Evolutionary conservation across 257 asterid species (phyloP).

Genomic region (Henckelia pumila): DNA sequence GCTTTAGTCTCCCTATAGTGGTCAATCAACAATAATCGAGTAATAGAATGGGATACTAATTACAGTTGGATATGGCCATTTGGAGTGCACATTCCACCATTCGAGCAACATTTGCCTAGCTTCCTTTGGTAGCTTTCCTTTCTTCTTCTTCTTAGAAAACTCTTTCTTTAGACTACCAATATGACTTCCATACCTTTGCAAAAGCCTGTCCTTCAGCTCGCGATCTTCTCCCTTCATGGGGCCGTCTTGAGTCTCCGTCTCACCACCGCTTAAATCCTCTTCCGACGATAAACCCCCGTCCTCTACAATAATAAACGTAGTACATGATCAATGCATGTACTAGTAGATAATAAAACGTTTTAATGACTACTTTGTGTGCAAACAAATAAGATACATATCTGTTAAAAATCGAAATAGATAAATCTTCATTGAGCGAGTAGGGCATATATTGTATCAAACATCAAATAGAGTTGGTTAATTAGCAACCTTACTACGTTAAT

Average conservation of each 20-base stretch:
- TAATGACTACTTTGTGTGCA: too few relatives aligned
- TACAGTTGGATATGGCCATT: slow-evolving; percentile 98
- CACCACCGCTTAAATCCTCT: slow-evolving; percentile 72
- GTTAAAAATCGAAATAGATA: too few relatives aligned
- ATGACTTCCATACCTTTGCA: slow-evolving; percentile 61
- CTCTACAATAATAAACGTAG: slow-evolving; percentile 27
- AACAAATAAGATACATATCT: neutral
- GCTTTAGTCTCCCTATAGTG: too few relatives aligned
- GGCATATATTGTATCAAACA: too few relatives aligned
- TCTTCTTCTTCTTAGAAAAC: slow-evolving; percentile 86
- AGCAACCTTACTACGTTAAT: too few relatives aligned
- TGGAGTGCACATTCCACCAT: slow-evolving; percentile 85
- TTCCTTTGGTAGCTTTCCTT: slow-evolving; percentile 79
- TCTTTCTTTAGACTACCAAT: slow-evolving; percentile 55
- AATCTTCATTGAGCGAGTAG: too few relatives aligned
- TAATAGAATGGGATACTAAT: slow-evolving; percentile 19
- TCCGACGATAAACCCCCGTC: slow-evolving; percentile 62
- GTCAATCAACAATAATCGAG: too few relatives aligned
- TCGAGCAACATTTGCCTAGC: slow-evolving; percentile 59
- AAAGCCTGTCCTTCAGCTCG: slow-evolving; percentile 63
- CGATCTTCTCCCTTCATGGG: slow-evolving; percentile 51
- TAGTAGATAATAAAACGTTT: too few relatives aligned
- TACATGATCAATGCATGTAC: too few relatives aligned
- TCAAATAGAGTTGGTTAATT: too few relatives aligned
- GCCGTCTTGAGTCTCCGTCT: slow-evolving; percentile 37